phyloP scores from a whole-genome alignment of 129 eudicot species.

The Scalesia atractyloides region DNA sequence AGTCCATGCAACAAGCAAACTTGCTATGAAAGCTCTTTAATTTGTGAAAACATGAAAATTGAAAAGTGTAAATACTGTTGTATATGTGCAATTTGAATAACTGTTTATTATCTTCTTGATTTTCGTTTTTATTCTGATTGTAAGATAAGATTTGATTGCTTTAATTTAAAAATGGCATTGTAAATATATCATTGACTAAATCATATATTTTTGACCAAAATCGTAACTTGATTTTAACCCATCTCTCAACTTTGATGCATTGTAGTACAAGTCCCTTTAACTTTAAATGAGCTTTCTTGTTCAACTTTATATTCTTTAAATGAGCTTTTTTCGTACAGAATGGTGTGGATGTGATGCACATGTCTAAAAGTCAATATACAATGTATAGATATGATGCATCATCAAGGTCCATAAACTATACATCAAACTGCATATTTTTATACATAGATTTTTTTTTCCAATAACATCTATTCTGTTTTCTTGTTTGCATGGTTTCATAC shows the following conservation, averaged over 20 bases:
- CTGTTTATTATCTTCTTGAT: constrained; percentile 13
- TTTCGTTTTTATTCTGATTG: constrained; percentile 16
- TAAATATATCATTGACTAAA: constrained; percentile 24
- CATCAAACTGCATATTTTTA: no score
- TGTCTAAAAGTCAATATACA: no score
- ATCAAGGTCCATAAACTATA: no score
- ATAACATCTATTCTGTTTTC: not conserved
- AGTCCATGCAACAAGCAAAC: constrained; percentile 69
- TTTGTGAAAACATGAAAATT: constrained; percentile 22
- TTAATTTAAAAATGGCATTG: constrained; percentile 20
- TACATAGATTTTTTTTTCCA: no score
- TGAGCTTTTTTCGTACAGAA: no score
- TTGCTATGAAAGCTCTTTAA: constrained; percentile 63
- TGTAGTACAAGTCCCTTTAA: no score
- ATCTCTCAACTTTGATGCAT: no score
- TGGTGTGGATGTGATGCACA: no score
- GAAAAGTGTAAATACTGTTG: constrained; percentile 31
- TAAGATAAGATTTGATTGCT: constrained; percentile 25
- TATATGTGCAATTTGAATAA: constrained; percentile 15
- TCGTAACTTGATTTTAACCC: no score
- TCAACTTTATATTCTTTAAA: no score
- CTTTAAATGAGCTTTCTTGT: no score
- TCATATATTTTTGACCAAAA: not conserved
- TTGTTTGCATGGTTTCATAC: not conserved
- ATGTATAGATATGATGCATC: no score